These are phyloP conservation scores for Cystobasidium slooffiae DNA, from an alignment of 1,284 basidiomycete genomes.

Conservation along the genomic window DNA sequence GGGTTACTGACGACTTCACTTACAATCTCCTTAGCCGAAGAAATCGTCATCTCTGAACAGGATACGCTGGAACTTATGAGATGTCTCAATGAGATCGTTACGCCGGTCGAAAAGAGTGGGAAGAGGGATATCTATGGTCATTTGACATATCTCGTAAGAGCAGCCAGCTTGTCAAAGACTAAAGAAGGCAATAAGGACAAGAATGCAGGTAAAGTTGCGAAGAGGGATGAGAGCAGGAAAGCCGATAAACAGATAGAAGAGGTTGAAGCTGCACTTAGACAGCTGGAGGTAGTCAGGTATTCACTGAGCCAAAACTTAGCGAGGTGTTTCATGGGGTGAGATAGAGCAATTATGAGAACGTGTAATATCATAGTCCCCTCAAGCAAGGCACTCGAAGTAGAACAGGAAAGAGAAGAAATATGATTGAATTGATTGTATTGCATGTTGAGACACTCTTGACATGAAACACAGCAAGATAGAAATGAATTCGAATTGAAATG, in stretches of 20 bases:
- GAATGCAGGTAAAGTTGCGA: not conserved
- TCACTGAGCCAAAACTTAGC: constrained; percentile 54
- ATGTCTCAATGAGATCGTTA: constrained; percentile 58
- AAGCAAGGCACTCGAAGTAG: not conserved
- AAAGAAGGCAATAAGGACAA: not conserved
- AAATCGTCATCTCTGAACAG: constrained; percentile 56
- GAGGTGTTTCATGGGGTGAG: constrained; percentile 34
- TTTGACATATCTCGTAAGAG: constrained; percentile 45
- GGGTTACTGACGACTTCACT: not conserved
- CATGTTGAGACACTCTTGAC: not conserved
- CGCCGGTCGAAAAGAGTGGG: constrained; percentile 44
- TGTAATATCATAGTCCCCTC: not conserved
- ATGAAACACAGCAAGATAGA: not conserved
- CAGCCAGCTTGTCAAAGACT: constrained; percentile 36
- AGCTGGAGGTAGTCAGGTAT: constrained; percentile 59
- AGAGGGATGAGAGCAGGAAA: constrained; percentile 2
- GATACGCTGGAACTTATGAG: constrained; percentile 60
- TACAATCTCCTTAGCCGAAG: constrained; percentile 53
- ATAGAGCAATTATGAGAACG: not conserved
- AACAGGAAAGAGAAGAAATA: not conserved
- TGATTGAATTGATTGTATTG: constrained; percentile 6
- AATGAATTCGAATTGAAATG: constrained; percentile 19
- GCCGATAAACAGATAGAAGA: constrained; percentile 43
- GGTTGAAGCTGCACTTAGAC: constrained; percentile 53
- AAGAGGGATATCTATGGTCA: constrained; percentile 49